Percentiles rank a stretch among this genome's conserved stretches.
Evolutionary conservation across 2,329 filamentous ascomycete species (phyloP).

Genomic region (Cytospora leucostoma): DNA sequence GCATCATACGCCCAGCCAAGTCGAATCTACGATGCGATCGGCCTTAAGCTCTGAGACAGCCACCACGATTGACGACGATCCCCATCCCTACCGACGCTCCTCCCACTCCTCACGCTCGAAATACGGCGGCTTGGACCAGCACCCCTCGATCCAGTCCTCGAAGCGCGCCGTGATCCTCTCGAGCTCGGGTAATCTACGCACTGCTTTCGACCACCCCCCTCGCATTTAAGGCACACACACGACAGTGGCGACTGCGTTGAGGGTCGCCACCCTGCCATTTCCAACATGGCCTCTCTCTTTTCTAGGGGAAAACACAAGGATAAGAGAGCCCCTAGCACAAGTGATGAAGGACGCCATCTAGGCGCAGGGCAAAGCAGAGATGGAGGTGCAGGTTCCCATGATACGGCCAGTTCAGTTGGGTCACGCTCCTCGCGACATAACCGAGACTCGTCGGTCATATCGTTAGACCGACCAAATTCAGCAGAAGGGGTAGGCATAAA

Average conservation of each 20-base stretch:
- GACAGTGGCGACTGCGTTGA: slow-evolving; percentile 4
- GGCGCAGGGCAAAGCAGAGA: slow-evolving; percentile 61
- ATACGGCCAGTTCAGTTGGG: slow-evolving; percentile 46
- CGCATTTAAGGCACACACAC: not conserved
- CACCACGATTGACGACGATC: slow-evolving; percentile 16
- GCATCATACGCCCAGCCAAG: slow-evolving; percentile 19
- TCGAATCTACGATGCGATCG: slow-evolving; percentile 26
- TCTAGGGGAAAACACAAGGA: slow-evolving; percentile 82
- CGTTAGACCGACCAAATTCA: slow-evolving; percentile 67
- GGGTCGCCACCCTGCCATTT: slow-evolving; percentile 19
- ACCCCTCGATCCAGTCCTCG: slow-evolving; percentile 4
- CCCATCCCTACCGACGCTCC: slow-evolving; percentile 7
- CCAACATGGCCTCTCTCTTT: slow-evolving; percentile 68
- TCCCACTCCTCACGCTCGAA: not conserved
- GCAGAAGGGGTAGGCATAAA: slow-evolving; percentile 65
- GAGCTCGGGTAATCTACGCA: not conserved
- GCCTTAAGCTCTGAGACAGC: slow-evolving; percentile 23
- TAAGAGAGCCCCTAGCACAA: slow-evolving; percentile 58
- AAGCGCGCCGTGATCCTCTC: slow-evolving; percentile 6
- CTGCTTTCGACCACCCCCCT: not conserved
- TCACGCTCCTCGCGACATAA: slow-evolving; percentile 76
- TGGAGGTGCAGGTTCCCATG: slow-evolving; percentile 32
- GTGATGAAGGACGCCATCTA: slow-evolving; percentile 56
- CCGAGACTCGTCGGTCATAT: slow-evolving; percentile 70
- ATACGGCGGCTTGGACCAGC: not conserved